A percentile compares a stretch with the other conserved stretches of the same genome.
Conservation (phyloP, 331 rosid species). For the Malus hybrid region DNA sequence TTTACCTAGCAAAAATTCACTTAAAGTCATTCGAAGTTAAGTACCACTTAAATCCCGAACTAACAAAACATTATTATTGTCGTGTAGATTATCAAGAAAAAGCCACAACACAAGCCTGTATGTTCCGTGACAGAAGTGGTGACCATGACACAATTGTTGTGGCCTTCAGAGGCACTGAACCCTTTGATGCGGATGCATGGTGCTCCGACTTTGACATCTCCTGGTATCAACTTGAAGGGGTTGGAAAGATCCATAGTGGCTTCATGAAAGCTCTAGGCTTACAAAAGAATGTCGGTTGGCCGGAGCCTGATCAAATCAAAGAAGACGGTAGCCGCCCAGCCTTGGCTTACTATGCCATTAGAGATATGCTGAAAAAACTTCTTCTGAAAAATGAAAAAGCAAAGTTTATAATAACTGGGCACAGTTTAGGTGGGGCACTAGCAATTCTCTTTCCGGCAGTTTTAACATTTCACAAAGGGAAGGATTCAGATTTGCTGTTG, state of each 20-base stretch:
- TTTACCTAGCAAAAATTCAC: no score
- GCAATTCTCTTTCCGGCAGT: constrained; percentile 64
- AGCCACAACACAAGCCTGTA: not conserved
- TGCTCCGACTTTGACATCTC: constrained; percentile 75
- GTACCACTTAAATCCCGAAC: no score
- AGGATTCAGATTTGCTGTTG: constrained; percentile 17
- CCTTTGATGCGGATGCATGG: constrained; percentile 80
- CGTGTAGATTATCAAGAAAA: not conserved
- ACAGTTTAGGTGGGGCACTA: constrained; percentile 83
- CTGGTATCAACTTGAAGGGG: constrained; percentile 51
- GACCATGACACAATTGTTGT: not conserved
- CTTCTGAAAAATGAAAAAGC: constrained; percentile 33
- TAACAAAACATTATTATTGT: not conserved
- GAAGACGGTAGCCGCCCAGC: constrained; percentile 15
- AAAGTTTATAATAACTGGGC: constrained; percentile 58
- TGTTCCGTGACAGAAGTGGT: not conserved
- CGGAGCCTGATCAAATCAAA: constrained; percentile 32
- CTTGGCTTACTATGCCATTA: constrained; percentile 54
- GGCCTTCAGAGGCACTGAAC: constrained; percentile 11
- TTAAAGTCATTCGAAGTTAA: no score
- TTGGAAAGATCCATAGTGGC: constrained; percentile 71
- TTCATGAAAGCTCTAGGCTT: constrained; percentile 84
- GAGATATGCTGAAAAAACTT: constrained; percentile 33
- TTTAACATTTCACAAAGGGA: constrained; percentile 37
- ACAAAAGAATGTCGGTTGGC: constrained; percentile 52